These are phyloP conservation scores for Wickerhamiella musiphila DNA, from an alignment of 805 yeast species.

Conservation along the genomic window DNA sequence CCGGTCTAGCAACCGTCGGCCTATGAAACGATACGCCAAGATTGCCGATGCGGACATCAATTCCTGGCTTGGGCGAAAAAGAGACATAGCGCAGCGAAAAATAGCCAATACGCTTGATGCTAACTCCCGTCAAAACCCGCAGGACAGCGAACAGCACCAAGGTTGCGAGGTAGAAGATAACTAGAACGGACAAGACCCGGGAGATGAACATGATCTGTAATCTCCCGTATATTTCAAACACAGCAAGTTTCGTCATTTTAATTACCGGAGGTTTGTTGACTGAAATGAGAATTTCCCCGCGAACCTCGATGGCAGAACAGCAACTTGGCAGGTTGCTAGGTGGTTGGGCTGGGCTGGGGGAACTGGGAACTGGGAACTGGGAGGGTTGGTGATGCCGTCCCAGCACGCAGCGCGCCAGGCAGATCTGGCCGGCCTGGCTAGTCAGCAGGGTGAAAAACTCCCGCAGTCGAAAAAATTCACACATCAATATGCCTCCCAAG, in stretches of 20 bases:
- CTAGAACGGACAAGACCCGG: conserved; percentile 10
- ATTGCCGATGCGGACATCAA: conserved; percentile 21
- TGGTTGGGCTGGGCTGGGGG: too few species aligned
- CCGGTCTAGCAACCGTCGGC: conserved; percentile 26
- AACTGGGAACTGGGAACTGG: too few species aligned
- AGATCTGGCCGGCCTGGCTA: too few species aligned
- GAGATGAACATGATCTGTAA: conserved; percentile 15
- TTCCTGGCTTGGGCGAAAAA: conserved; percentile 21
- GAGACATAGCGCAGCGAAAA: conserved; percentile 23
- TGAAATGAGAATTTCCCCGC: too few species aligned
- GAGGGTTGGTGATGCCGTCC: too few species aligned
- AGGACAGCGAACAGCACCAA: conserved; percentile 24
- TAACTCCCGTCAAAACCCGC: conserved; percentile 25
- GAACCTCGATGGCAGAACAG: too few species aligned
- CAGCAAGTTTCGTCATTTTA: background rate
- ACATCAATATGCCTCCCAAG: conserved; percentile 37
- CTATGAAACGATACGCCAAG: conserved; percentile 23
- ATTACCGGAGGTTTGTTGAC: too few species aligned
- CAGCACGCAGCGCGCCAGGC: too few species aligned
- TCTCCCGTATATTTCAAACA: conserved; percentile 13
- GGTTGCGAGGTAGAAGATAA: conserved; percentile 18
- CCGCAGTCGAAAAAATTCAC: background rate
- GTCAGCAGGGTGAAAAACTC: background rate
- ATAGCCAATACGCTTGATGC: conserved; percentile 27
- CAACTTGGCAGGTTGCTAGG: too few species aligned